Evolutionary conservation across 148 eudicot species (phyloP), one percentile per base, ranked within the genome.

Genomic region (Selenicereus undatus): DNA sequence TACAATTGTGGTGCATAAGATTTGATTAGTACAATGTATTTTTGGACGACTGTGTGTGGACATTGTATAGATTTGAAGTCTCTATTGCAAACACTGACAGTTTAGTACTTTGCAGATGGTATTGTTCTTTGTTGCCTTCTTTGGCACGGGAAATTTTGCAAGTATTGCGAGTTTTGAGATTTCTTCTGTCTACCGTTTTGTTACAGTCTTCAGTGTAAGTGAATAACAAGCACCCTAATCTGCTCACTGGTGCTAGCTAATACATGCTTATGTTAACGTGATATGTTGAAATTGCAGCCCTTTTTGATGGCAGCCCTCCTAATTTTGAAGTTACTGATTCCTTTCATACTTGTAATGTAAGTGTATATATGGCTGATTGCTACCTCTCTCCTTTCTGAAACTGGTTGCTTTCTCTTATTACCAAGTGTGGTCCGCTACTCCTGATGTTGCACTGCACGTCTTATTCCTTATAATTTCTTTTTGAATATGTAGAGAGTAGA

Each of bases 161-260:
- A 95, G 99, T 83, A 95, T 95, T 79, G 99, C 99, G 80, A 93
- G 97, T 89, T 95, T 95, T 78, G 97, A 95, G 91, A 95, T 95
- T 79, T 95, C 99, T 21, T 95, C 99, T 75, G 99, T 95, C 39
- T 95, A 95, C 81, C 99, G 99, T 62, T 95, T 95, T 90, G 91
- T 95, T 81, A 95, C 99, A 78, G 82, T 95, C 76, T 95, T 93
- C 88, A 95, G 93, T 78, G 99, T 92, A 88, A 92, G 97, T 90
- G 77, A 56, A 42, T 30, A 21, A 76, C 48, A 35, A 43, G 73
- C 26, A 2, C 45, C 71, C 22, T 48, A 9, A 71, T 5, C 21
- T 78, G 51, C 77, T 75, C 60, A 11, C 52, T 35, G 50, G 79
- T 81, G 16, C 13, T 62, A 11, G 16, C 13, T 62, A 11, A 21